Conservation (phyloP, 1,284 basidiomycete genomes). For the Ganoderma leucocontextum region DNA sequence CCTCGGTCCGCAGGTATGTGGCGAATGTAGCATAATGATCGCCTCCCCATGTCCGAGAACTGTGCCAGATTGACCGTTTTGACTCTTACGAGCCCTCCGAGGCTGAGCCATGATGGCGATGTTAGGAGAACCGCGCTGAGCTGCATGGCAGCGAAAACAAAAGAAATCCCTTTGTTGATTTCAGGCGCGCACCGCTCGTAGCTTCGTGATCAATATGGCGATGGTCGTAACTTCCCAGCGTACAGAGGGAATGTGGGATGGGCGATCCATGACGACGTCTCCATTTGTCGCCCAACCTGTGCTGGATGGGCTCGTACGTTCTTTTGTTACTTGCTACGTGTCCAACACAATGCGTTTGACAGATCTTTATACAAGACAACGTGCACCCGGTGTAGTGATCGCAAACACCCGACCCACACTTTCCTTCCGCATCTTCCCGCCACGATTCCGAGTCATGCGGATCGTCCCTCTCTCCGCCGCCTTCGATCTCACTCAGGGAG, state of each 20-base stretch:
- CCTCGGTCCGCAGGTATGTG: too few species aligned
- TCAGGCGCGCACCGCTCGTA: neutral
- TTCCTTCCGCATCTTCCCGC: neutral
- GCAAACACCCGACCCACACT: neutral
- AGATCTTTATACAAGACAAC: neutral
- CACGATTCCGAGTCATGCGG: neutral
- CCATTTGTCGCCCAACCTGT: neutral
- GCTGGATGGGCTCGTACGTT: neutral
- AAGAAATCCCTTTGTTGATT: neutral
- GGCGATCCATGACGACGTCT: neutral
- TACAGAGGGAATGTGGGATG: neutral
- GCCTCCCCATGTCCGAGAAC: too few species aligned
- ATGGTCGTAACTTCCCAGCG: neutral
- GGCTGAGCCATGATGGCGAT: too few species aligned
- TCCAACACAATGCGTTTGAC: neutral
- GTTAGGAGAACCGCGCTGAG: too few species aligned
- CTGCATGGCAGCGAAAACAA: too few species aligned
- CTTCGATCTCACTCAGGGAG: conserved; percentile 2
- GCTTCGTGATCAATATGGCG: neutral
- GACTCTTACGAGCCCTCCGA: too few species aligned
- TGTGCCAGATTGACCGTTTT: too few species aligned
- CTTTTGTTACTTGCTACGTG: neutral
- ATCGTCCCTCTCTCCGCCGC: neutral
- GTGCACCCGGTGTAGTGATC: too few species aligned
- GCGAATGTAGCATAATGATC: too few species aligned